Conservation (phyloP, 2,329 filamentous ascomycete genomes). For the Neopestalotiopsis clavispora region DNA sequence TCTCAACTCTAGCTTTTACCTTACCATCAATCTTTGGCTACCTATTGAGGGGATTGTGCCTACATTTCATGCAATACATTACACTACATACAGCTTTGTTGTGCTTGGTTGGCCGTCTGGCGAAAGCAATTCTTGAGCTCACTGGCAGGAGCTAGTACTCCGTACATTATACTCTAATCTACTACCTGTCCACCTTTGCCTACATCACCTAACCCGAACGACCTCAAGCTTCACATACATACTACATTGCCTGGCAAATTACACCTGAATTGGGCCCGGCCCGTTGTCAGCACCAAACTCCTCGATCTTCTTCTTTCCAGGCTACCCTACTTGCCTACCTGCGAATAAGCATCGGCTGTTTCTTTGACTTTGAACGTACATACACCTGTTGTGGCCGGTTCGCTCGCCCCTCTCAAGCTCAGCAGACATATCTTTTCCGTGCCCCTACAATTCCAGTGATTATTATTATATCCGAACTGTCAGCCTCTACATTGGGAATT, state of each 20-base stretch:
- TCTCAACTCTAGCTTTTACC: not conserved
- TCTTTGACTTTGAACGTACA: not conserved
- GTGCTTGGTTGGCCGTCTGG: not conserved
- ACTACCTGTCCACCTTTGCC: not conserved
- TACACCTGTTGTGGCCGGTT: not conserved
- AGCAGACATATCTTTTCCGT: not conserved
- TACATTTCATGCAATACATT: not conserved
- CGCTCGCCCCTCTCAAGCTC: not conserved
- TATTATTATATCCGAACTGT: not conserved
- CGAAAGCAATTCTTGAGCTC: not conserved
- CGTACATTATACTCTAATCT: not conserved
- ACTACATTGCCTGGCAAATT: not conserved
- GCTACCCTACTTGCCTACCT: not conserved
- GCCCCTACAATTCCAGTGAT: not conserved
- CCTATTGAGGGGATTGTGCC: not conserved
- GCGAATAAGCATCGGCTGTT: not conserved
- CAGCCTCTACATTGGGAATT: not conserved
- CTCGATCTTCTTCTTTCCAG: not conserved
- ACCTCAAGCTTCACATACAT: not conserved
- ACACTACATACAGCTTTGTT: not conserved
- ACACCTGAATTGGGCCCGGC: not conserved
- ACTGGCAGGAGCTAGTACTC: not conserved
- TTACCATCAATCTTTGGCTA: not conserved
- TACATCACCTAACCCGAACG: not conserved
- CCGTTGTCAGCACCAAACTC: not conserved